phyloP scores from a whole-genome alignment of 2,329 filamentous ascomycete species.

The Phaeoacremonium minimum region DNA sequence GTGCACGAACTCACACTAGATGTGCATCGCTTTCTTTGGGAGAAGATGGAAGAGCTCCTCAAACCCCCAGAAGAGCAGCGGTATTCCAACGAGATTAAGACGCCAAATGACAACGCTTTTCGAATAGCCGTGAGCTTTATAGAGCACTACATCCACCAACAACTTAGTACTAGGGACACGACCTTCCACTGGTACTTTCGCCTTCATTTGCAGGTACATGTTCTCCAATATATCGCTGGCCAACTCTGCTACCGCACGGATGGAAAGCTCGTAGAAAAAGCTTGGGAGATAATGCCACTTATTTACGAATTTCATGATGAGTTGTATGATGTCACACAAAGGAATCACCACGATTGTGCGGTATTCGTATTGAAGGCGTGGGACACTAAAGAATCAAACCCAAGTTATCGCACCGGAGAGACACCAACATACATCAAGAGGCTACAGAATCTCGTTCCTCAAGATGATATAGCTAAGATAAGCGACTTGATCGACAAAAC shows the following conservation, averaged over 20 bases:
- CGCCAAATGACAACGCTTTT: constrained; percentile 50
- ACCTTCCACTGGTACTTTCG: constrained; percentile 54
- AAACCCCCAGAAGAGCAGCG: constrained; percentile 40
- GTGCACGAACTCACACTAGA: constrained; percentile 46
- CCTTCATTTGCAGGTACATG: constrained; percentile 50
- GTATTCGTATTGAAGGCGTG: constrained; percentile 47
- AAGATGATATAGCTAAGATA: constrained; percentile 17
- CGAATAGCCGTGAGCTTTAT: constrained; percentile 44
- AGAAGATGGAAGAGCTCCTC: constrained; percentile 43
- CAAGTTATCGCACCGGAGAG: constrained; percentile 28
- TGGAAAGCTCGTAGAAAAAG: constrained; percentile 47
- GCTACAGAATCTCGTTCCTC: constrained; percentile 36
- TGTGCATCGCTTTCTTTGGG: constrained; percentile 40
- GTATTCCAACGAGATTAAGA: constrained; percentile 45
- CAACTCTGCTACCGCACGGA: constrained; percentile 45
- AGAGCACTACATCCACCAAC: constrained; percentile 41
- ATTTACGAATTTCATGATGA: constrained; percentile 46
- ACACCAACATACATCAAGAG: constrained; percentile 40
- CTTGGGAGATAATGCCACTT: constrained; percentile 42
- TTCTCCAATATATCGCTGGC: constrained; percentile 51
- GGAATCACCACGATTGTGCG: constrained; percentile 37
- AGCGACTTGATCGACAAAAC: constrained; percentile 8
- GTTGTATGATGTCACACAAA: constrained; percentile 43
- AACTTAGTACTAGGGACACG: constrained; percentile 33
- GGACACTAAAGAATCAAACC: constrained; percentile 40